Evolutionary conservation across 2,329 filamentous ascomycete species (phyloP).

Genomic region (Lachnellula suecica): DNA sequence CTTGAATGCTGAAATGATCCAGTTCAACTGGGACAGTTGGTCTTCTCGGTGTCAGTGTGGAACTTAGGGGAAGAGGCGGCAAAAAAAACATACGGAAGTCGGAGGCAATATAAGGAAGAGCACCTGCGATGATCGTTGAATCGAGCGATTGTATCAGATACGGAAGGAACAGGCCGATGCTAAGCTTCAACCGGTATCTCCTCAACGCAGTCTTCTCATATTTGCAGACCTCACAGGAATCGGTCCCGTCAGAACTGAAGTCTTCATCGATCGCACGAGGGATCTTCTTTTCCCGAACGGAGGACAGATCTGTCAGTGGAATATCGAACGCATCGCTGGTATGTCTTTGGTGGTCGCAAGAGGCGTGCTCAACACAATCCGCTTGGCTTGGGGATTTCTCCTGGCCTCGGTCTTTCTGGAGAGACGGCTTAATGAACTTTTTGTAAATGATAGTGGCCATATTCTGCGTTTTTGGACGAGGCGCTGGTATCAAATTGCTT

Average conservation of each 20-base stretch:
- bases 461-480: no score
- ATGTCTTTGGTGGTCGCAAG: slow-evolving; percentile 15
- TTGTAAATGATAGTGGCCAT: slow-evolving; percentile 16
- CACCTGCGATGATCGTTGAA: slow-evolving; percentile 61
- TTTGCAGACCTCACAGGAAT: slow-evolving; percentile 19
- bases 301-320: background rate
- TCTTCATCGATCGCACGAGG: background rate
- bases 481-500: no score
- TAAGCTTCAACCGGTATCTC: slow-evolving; percentile 58
- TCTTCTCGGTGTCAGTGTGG: slow-evolving; percentile 33
- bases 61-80: background rate
- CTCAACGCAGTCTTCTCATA: slow-evolving; percentile 34
- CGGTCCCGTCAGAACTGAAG: background rate
- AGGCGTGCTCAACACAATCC: no score
- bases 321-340: slow-evolving; percentile 3
- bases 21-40: slow-evolving; percentile 59
- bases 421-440: slow-evolving; percentile 17
- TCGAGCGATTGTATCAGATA: slow-evolving; percentile 64
- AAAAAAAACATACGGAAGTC: slow-evolving; percentile 53
- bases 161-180: slow-evolving; percentile 57
- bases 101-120: slow-evolving; percentile 60
- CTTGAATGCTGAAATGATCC: slow-evolving; percentile 70
- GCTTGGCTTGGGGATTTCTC: slow-evolving; percentile 1
- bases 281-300: background rate
- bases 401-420: slow-evolving; percentile 9